Conservation (phyloP, 2,329 filamentous ascomycete genomes). For the Botrytis galanthina region DNA sequence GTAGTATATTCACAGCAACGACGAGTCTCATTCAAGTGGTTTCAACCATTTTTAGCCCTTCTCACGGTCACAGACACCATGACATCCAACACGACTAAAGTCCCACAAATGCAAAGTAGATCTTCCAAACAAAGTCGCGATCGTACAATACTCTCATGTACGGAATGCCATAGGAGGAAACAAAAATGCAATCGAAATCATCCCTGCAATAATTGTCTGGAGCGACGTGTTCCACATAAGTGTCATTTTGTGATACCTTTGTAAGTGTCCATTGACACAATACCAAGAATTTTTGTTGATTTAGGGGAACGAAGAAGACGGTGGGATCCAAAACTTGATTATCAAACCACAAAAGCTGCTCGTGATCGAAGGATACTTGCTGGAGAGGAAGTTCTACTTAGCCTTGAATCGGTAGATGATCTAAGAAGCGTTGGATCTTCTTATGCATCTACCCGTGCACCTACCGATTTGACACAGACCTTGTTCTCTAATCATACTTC, state of each 20-base stretch:
- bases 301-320: conserved; percentile 5
- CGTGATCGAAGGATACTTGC: conserved; percentile 24
- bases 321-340: not conserved
- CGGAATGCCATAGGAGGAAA: conserved; percentile 32
- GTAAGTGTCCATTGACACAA: conserved; percentile 21
- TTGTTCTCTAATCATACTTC: not conserved
- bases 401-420: conserved; percentile 24
- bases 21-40: not conserved
- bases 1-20: not conserved
- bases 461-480: not conserved
- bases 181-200: conserved; percentile 29
- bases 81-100: not conserved
- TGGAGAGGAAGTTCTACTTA: conserved; percentile 25
- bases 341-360: conserved; percentile 11
- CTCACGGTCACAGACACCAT: not conserved
- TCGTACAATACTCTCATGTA: conserved; percentile 26
- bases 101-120: not conserved
- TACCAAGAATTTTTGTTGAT: not conserved
- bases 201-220: conserved; percentile 29
- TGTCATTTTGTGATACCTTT: conserved; percentile 26
- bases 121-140: conserved; percentile 24
- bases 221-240: conserved; percentile 24
- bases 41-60: not conserved
- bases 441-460: not conserved
- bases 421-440: not conserved